Evolutionary conservation across 805 yeast species (phyloP).

Genomic region (Metschnikowia arizonensis): DNA sequence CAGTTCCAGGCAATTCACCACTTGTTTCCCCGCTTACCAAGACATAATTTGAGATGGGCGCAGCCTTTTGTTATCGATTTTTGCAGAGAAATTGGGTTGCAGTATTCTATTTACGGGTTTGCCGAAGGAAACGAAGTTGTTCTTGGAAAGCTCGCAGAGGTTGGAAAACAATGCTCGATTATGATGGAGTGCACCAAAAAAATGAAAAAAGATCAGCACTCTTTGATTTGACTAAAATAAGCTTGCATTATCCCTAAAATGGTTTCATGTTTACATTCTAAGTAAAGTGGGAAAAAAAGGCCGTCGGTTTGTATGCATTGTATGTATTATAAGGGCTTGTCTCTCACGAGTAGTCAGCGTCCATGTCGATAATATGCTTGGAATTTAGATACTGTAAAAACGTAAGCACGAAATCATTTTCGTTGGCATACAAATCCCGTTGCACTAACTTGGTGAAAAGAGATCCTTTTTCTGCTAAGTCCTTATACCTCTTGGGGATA

Average conservation of each 20-base stretch:
- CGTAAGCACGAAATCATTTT: constrained; percentile 37
- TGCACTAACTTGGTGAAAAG: constrained; percentile 25
- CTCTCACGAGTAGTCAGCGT: constrained; percentile 5
- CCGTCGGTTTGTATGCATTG: background rate
- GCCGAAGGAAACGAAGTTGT: constrained; percentile 72
- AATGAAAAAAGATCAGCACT: constrained; percentile 50
- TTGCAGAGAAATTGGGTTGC: constrained; percentile 71
- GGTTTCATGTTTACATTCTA: background rate
- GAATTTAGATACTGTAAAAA: constrained; percentile 38
- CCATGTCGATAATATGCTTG: constrained; percentile 24
- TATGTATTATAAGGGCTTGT: background rate
- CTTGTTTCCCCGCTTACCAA: constrained; percentile 81
- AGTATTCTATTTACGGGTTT: constrained; percentile 82
- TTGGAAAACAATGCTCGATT: constrained; percentile 75
- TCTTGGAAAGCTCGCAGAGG: constrained; percentile 62
- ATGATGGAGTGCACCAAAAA: constrained; percentile 68
- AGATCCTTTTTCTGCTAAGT: constrained; percentile 11
- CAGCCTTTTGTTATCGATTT: constrained; percentile 71
- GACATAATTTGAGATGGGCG: constrained; percentile 76
- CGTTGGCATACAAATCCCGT: constrained; percentile 38
- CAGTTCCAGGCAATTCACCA: constrained; percentile 92
- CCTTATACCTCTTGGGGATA: constrained; percentile 17
- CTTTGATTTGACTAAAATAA: constrained; percentile 2
- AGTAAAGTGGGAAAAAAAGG: background rate
- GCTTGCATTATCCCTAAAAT: background rate